Evolutionary conservation across 495 filamentous ascomycete species (phyloP).

Genomic region (Neurospora discreta): DNA sequence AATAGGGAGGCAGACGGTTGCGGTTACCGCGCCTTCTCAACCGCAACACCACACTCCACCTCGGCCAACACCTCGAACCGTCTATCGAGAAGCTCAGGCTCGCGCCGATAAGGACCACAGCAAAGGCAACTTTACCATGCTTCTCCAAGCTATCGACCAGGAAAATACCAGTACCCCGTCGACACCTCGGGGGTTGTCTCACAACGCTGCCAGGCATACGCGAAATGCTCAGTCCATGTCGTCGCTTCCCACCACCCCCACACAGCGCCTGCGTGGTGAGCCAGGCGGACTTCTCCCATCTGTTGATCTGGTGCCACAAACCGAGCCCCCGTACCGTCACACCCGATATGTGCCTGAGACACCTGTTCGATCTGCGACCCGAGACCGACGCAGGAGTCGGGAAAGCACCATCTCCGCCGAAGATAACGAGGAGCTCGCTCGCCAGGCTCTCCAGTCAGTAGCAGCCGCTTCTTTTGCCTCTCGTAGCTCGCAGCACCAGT

Average conservation of each 20-base stretch:
- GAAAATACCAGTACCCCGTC: slow-evolving; percentile 58
- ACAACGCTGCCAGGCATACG: slow-evolving; percentile 45
- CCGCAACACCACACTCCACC: slow-evolving; percentile 36
- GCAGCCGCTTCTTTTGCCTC: slow-evolving; percentile 36
- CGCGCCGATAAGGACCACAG: slow-evolving; percentile 29
- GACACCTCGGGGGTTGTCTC: slow-evolving; percentile 41
- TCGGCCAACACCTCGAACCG: slow-evolving; percentile 36
- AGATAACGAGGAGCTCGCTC: slow-evolving; percentile 53
- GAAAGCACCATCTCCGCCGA: slow-evolving; percentile 86
- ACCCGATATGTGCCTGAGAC: slow-evolving; percentile 21
- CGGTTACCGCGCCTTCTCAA: slow-evolving; percentile 37
- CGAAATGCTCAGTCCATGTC: slow-evolving; percentile 66
- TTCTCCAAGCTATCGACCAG: slow-evolving; percentile 62
- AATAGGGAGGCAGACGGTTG: slow-evolving; percentile 4
- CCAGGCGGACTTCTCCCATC: slow-evolving; percentile 40
- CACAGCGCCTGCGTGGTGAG: slow-evolving; percentile 31
- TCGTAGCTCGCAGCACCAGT: slow-evolving; percentile 21
- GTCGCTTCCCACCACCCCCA: slow-evolving; percentile 70
- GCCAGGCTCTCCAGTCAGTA: slow-evolving; percentile 44
- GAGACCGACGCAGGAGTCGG: slow-evolving; percentile 46
- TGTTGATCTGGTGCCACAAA: slow-evolving; percentile 45
- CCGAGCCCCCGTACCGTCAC: slow-evolving; percentile 35
- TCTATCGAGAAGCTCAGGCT: slow-evolving; percentile 20
- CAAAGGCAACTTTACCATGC: slow-evolving; percentile 53
- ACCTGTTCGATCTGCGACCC: slow-evolving; percentile 7